phyloP scores from a whole-genome alignment of 2,329 filamentous ascomycete genomes.

The Fusarium drepaniforme region DNA sequence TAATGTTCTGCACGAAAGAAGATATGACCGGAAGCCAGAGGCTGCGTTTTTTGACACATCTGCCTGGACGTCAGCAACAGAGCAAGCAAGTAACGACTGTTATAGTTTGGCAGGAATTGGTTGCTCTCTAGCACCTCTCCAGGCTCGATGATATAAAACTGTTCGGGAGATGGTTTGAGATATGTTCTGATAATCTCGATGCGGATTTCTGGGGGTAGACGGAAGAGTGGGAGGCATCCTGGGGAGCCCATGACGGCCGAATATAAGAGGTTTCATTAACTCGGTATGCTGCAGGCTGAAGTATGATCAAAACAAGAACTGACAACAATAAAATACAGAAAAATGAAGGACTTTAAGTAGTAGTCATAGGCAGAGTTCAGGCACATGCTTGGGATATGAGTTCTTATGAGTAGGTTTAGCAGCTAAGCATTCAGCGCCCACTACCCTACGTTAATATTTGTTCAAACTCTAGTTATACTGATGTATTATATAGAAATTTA shows the following conservation, averaged over 20 bases:
- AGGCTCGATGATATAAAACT: background rate
- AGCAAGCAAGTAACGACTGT: background rate
- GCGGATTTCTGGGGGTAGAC: background rate
- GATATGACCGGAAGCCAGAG: background rate
- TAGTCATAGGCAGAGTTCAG: background rate
- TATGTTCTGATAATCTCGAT: background rate
- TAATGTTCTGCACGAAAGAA: background rate
- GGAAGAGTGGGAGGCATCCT: background rate
- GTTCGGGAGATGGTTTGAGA: background rate
- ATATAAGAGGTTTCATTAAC: no score
- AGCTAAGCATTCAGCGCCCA: background rate
- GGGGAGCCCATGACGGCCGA: background rate
- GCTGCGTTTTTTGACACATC: background rate
- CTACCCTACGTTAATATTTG: no score
- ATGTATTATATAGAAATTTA: background rate
- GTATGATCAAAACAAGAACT: background rate
- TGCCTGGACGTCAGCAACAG: background rate
- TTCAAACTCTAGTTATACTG: no score
- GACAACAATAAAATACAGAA: background rate
- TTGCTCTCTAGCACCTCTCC: background rate
- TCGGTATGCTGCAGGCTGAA: no score
- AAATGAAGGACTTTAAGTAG: background rate
- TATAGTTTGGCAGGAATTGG: background rate
- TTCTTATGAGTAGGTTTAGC: background rate
- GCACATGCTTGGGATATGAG: background rate